Percentiles rank a stretch among this genome's conserved stretches.
phyloP scores from a whole-genome alignment of 208 protist genomes.

The Acanthamoeba healyi region DNA sequence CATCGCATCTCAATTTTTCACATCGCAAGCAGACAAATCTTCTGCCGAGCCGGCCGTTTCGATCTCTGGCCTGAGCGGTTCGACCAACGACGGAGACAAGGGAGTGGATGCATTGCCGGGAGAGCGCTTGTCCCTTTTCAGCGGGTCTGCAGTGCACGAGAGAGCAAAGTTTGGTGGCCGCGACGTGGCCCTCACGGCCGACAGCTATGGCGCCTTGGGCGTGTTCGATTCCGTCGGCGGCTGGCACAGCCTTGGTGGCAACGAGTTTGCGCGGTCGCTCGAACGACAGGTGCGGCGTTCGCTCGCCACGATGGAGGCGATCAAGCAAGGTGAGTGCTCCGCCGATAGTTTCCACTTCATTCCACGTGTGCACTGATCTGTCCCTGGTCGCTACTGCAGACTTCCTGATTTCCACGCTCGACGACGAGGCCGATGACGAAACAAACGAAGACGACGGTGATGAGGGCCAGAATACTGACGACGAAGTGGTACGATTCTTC shows the following conservation, averaged over 20 bases:
- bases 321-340: neutral
- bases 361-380: too few species aligned
- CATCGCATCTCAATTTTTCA: neutral
- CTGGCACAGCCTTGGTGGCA: conserved; percentile 8
- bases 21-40: neutral
- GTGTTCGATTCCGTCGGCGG: conserved; percentile 47
- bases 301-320: neutral
- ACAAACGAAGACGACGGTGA: conserved; percentile 4
- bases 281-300: neutral
- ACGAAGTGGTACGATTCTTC: too few species aligned
- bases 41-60: neutral
- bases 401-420: neutral
- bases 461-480: too few species aligned
- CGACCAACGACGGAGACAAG: neutral
- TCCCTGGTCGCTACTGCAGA: too few species aligned
- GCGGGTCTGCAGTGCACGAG: neutral
- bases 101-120: neutral
- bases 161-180: neutral
- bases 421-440: neutral
- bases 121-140: neutral
- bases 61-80: too few species aligned
- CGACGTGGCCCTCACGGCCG: conserved; percentile 17
- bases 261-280: neutral
- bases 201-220: neutral
- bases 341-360: neutral